Evolutionary conservation across 257 asterid species (phyloP).

Genomic region (Handroanthus guayacan): DNA sequence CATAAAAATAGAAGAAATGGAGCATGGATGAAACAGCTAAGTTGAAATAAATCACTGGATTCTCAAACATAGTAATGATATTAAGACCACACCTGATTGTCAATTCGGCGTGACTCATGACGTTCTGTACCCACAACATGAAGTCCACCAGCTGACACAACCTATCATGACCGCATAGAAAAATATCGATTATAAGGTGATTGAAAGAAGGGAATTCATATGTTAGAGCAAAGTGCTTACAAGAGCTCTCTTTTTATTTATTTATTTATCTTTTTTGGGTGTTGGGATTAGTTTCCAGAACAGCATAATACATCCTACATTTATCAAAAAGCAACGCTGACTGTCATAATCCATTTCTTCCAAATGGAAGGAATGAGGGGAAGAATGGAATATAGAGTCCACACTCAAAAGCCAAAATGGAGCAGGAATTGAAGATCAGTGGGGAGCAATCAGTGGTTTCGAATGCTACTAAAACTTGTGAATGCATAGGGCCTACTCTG

Average conservation of each 20-base stretch:
- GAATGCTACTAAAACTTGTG: not conserved
- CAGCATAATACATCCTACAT: too few relatives aligned
- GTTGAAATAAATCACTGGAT: conserved; percentile 22
- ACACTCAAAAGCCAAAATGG: not conserved
- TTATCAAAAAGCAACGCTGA: too few relatives aligned
- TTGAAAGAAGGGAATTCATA: conserved; percentile 11
- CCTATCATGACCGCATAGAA: conserved; percentile 55
- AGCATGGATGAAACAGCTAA: conserved; percentile 29
- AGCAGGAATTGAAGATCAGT: not conserved
- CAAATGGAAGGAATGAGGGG: too few relatives aligned
- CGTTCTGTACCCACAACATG: conserved; percentile 99
- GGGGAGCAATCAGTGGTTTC: not conserved
- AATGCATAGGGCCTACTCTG: too few relatives aligned
- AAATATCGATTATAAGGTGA: conserved; percentile 4
- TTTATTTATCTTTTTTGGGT: not conserved
- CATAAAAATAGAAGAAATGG: conserved; percentile 33
- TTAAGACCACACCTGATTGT: conserved; percentile 76
- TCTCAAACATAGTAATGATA: conserved; percentile 32
- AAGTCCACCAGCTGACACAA: conserved; percentile 92
- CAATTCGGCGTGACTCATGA: conserved; percentile 98
- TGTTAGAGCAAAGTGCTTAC: conserved; percentile 29
- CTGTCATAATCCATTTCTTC: too few relatives aligned
- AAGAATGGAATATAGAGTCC: too few relatives aligned
- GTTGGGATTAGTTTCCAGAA: not conserved
- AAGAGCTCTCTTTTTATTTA: not conserved